Conservation (phyloP, 2,329 filamentous ascomycete species). For the Xylaria sp. region DNA sequence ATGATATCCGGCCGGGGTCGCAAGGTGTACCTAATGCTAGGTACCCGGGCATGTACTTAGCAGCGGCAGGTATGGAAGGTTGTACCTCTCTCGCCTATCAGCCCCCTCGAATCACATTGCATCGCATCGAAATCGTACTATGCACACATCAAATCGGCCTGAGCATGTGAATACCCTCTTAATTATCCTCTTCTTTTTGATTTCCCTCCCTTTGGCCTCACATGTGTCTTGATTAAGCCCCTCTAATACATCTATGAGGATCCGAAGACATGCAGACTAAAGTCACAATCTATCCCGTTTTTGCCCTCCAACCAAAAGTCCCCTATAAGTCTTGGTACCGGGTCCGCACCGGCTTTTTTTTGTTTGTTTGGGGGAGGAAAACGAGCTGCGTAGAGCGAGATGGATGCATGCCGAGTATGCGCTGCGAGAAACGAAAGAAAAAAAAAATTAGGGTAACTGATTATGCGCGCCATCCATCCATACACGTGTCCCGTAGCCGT, state of each 20-base stretch:
- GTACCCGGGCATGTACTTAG: too few species aligned
- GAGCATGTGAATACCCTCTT: slow-evolving; percentile 26
- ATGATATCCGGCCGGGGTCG: slow-evolving; percentile 23
- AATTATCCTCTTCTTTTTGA: slow-evolving; percentile 10
- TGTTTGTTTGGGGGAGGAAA: slow-evolving; percentile 16
- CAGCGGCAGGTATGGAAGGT: background rate
- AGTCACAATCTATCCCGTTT: slow-evolving; percentile 33
- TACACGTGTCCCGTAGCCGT: background rate
- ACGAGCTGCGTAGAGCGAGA: slow-evolving; percentile 15
- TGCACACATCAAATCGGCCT: slow-evolving; percentile 23
- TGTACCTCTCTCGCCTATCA: slow-evolving; percentile 1
- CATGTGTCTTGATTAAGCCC: slow-evolving; percentile 29
- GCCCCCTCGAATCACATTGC: slow-evolving; percentile 17
- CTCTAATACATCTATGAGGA: slow-evolving; percentile 35
- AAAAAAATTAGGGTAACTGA: slow-evolving; percentile 4
- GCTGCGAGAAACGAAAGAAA: slow-evolving; percentile 16
- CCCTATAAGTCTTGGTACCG: slow-evolving; percentile 17
- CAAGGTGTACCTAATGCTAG: slow-evolving; percentile 13
- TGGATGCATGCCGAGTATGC: slow-evolving; percentile 28
- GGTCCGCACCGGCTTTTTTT: slow-evolving; percentile 25
- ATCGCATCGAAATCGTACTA: slow-evolving; percentile 28
- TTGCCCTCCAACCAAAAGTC: slow-evolving; percentile 26
- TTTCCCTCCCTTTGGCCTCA: slow-evolving; percentile 18
- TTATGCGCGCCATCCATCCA: slow-evolving; percentile 10
- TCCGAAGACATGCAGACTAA: slow-evolving; percentile 31